These are phyloP conservation scores for Aleurites moluccanus DNA, from an alignment of 441 rosid species.

Conservation along the genomic window DNA sequence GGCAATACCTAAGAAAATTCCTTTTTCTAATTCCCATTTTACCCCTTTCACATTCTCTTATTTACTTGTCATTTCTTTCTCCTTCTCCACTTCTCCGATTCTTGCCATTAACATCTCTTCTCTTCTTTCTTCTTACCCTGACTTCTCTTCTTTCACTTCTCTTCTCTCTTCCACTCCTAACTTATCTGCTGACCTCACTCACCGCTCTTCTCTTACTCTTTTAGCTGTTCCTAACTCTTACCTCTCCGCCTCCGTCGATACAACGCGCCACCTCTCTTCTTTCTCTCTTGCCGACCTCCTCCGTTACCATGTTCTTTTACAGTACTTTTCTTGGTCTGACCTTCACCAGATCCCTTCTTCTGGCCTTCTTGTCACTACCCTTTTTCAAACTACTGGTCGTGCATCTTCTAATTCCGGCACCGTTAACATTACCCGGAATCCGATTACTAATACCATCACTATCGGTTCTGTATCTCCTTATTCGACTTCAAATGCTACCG, in stretches of 20 bases:
- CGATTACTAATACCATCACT: constrained; percentile 42
- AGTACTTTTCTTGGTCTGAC: constrained; percentile 60
- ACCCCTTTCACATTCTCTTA: constrained; percentile 43
- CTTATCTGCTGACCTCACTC: constrained; percentile 49
- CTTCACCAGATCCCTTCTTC: constrained; percentile 61
- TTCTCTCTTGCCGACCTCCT: constrained; percentile 74
- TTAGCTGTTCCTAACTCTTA: constrained; percentile 75
- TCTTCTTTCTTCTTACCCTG: constrained; percentile 63
- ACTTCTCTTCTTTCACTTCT: constrained; percentile 64
- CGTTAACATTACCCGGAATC: constrained; percentile 67
- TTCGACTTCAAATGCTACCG: constrained; percentile 55
- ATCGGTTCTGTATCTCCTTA: constrained; percentile 51
- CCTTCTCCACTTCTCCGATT: constrained; percentile 19
- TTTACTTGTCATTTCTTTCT: constrained; percentile 39
- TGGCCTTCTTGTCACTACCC: constrained; percentile 60
- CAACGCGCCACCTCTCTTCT: constrained; percentile 67
- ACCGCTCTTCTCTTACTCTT: constrained; percentile 64
- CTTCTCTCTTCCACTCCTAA: constrained; percentile 57
- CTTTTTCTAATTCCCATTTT: constrained; percentile 37
- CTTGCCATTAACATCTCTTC: constrained; percentile 56
- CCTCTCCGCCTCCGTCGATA: constrained; percentile 47
- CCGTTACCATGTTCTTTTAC: constrained; percentile 78
- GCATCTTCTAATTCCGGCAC: constrained; percentile 62
- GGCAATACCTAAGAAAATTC: neutral
- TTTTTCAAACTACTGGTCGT: constrained; percentile 74